phyloP scores from a whole-genome alignment of 2,329 filamentous ascomycete genomes.

The Phoma herbarum region DNA sequence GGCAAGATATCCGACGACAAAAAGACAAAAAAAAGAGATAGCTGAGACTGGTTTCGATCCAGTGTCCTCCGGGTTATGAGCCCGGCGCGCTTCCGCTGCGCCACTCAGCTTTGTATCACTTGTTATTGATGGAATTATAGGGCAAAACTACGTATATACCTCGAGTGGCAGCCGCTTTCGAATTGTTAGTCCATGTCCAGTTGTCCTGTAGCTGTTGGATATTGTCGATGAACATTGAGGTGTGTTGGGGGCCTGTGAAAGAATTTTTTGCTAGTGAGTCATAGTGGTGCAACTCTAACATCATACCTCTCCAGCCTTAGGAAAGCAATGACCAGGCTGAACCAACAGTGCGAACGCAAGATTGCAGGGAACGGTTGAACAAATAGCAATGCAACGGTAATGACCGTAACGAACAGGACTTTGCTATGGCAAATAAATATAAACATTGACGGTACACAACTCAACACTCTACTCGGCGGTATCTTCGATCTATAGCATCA shows the following conservation, averaged over 20 bases:
- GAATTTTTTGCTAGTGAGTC: slow-evolving; percentile 9
- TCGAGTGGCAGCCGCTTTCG: no score
- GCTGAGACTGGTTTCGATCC: slow-evolving; percentile 37
- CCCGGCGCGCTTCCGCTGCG: slow-evolving; percentile 46
- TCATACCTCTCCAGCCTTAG: neutral
- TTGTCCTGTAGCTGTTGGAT: no score
- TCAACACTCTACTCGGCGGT: slow-evolving; percentile 2
- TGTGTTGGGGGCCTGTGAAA: slow-evolving; percentile 2
- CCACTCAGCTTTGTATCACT: slow-evolving; percentile 31
- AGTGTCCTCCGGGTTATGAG: slow-evolving; percentile 46
- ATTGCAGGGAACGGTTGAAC: no score
- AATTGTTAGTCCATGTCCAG: no score
- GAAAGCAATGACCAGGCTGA: no score
- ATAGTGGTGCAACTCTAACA: slow-evolving; percentile 1
- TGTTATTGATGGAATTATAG: neutral
- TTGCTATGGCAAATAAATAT: neutral
- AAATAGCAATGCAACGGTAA: no score
- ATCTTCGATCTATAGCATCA: slow-evolving; percentile 11
- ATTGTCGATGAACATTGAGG: neutral
- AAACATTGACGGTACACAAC: neutral
- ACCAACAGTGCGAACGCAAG: no score
- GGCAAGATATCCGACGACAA: no score
- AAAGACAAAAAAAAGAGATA: slow-evolving; percentile 19
- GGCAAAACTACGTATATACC: no score
- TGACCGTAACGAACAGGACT: no score